phyloP scores from a whole-genome alignment of 345 rosid species.

The Corchorus capsularis region DNA sequence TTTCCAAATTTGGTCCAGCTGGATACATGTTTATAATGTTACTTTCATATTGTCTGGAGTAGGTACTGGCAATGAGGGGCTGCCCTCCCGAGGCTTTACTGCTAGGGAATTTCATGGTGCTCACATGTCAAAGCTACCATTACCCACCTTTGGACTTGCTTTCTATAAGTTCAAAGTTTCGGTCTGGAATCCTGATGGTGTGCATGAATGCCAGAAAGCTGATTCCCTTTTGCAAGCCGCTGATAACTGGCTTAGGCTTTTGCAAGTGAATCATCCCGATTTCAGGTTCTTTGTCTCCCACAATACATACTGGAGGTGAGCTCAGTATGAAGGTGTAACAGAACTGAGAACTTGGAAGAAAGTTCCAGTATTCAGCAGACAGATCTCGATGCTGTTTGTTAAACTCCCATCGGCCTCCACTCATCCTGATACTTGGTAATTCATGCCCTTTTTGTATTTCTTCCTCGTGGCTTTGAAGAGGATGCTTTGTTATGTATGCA shows the following conservation, averaged over 20 bases:
- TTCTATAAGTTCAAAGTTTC: conserved; percentile 74
- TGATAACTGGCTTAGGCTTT: conserved; percentile 68
- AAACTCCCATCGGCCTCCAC: background rate
- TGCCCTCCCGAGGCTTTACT: conserved; percentile 23
- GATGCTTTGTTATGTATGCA: background rate
- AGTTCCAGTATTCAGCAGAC: conserved; percentile 5
- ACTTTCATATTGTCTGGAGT: conserved; percentile 19
- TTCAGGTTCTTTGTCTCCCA: conserved; percentile 67
- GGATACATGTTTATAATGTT: background rate
- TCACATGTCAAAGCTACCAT: conserved; percentile 47
- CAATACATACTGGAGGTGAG: conserved; percentile 43
- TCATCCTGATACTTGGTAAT: background rate
- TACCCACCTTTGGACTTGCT: conserved; percentile 82
- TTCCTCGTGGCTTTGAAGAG: background rate
- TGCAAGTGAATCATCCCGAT: conserved; percentile 80
- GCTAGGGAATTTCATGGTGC: conserved; percentile 34
- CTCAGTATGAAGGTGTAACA: conserved; percentile 9
- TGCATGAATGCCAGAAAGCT: conserved; percentile 51
- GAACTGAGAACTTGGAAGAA: conserved; percentile 26
- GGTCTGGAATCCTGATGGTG: conserved; percentile 67
- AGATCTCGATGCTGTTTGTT: background rate
- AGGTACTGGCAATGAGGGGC: conserved; percentile 40
- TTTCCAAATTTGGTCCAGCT: background rate
- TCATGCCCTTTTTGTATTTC: background rate
- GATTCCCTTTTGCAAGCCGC: conserved; percentile 60